Base-by-base conservation (phyloP, 352 stramenopile species). In the Elongisporangium senticosum region DNA sequence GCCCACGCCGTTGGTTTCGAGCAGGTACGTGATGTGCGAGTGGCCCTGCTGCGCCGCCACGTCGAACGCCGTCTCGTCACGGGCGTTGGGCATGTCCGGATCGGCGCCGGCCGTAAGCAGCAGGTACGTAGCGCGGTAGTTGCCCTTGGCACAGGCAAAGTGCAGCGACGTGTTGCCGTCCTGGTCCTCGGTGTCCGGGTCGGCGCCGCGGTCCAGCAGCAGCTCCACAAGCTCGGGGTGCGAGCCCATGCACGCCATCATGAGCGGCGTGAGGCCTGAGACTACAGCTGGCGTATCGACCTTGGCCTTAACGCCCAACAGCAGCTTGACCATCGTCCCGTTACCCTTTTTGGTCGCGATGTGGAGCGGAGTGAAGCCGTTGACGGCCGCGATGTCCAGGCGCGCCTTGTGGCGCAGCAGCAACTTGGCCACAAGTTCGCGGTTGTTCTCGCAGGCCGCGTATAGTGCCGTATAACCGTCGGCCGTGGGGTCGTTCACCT, bases 91-190 rank as follows among this genome's bases (percentile, higher is more conserved):
- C 78, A 95, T 91, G 58, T 93, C 80, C 23, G 85, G 79, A 56
- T 95, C 86, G 5, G 83, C 86, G 24, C 86, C 86, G 8, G 86
- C 86, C n/a, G 83, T 91, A 13, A 95, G 60, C 54, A 95, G 62
- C 40, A 93, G 59, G 53, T 92, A 93, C 23, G 80, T 90, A 10
- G 79, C 71, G 47, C 83, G 79, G 65, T 92, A 89, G 67, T 92
- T 85, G 15, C 83, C 86, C 40, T 83, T 75, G 22, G 72, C 72
- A 61, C 79, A 90, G 7, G 81, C 74, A 54, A 92, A 89, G 56
- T 95, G 86, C 55, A 95, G 67, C 47, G 83, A 79, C 19, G 83
- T 93, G 71, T 95, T 92, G 49, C 86, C 86, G 10, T 90, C 80
- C 20, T 66, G 65, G 63, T 95, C 82, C 58, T 95, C 86, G 1